Evolutionary conservation across 2,329 filamentous ascomycete species (phyloP).

Genomic region (Verticillium zaregamsianum): DNA sequence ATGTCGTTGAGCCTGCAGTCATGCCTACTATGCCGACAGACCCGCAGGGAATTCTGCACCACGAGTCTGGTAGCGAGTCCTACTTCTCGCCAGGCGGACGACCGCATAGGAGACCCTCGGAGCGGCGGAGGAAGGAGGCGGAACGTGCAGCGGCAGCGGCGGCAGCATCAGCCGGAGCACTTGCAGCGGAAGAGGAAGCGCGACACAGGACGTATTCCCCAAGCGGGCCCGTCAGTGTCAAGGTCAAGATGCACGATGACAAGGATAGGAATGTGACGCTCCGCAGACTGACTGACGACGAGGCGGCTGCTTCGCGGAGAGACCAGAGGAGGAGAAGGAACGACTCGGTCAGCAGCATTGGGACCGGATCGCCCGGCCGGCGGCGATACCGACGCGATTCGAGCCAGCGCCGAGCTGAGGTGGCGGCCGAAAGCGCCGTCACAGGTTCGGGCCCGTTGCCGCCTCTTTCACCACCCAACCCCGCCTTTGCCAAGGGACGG

Average conservation of each 20-base stretch:
- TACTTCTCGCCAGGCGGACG: conserved; percentile 35
- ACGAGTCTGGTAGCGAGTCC: conserved; percentile 38
- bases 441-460: conserved; percentile 17
- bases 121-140: conserved; percentile 39
- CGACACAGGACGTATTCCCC: conserved; percentile 28
- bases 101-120: conserved; percentile 38
- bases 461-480: conserved; percentile 50
- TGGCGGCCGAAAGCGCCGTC: conserved; percentile 34
- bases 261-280: conserved; percentile 58
- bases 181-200: conserved; percentile 45
- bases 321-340: conserved; percentile 34
- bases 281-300: conserved; percentile 56
- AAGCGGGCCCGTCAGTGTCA: conserved; percentile 51
- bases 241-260: conserved; percentile 57
- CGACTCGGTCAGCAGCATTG: conserved; percentile 52
- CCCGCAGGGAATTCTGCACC: conserved; percentile 40
- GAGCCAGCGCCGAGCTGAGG: conserved; percentile 41
- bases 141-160: conserved; percentile 44
- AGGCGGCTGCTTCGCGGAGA: conserved; percentile 41
- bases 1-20: conserved; percentile 22
- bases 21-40: conserved; percentile 56
- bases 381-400: conserved; percentile 53
- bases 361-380: conserved; percentile 45
- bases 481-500: conserved; percentile 49
- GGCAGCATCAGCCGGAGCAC: conserved; percentile 39